Base-by-base conservation (phyloP, 1,284 basidiomycete species). In the Sphaerobolus stellatus region DNA sequence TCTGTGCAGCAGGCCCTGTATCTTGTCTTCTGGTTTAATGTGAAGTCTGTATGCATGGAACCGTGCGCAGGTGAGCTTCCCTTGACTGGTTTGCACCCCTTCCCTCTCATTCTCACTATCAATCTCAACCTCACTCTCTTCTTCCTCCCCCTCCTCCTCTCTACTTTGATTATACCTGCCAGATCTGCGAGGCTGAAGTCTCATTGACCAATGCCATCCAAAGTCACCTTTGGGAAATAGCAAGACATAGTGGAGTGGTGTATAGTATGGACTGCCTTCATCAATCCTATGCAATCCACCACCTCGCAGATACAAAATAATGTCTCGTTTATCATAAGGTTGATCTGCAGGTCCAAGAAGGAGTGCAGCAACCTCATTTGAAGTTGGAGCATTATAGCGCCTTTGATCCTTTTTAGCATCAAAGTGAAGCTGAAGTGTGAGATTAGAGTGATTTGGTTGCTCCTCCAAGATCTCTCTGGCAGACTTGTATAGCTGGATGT, bases 181-280 rank as follows among this genome's bases (percentile, higher is more conserved):
- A 2, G n/a, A 20, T 18, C 31, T 25, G 50, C 75, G 54, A 18
- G 64, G 68, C 1, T 68, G 56, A 1, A 28, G 33, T n/a, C n/a
- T n/a, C n/a, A n/a, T n/a, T n/a, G n/a, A n/a, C n/a, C n/a, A n/a
- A 59, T 74, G 65, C 75, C 75, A 80, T 1, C 76, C 76, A 36
- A 63, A 45, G 30, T 72, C 63, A 1, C 72, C 76, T 36, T 48
- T n/a, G 11, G 72, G 72, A 59, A 77, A 78, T 0, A 75, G 58
- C 0, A 76, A 58, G 0, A 73, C 67, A 69, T 78, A 76, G 16
- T 74, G 70, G 0, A 78, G 59, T 0, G 69, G 57, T 0, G 61
- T 36, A 62, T 78, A 78, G 0, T 66, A 58, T 16, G 67, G 68
- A 59, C 75, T 66, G 0, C 61, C 49, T 16, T 77, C 65, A 58